A percentile compares a stretch with the other conserved stretches of the same genome.
Conservation (phyloP, 2,329 filamentous ascomycete species). For the Cercospora sesami region DNA sequence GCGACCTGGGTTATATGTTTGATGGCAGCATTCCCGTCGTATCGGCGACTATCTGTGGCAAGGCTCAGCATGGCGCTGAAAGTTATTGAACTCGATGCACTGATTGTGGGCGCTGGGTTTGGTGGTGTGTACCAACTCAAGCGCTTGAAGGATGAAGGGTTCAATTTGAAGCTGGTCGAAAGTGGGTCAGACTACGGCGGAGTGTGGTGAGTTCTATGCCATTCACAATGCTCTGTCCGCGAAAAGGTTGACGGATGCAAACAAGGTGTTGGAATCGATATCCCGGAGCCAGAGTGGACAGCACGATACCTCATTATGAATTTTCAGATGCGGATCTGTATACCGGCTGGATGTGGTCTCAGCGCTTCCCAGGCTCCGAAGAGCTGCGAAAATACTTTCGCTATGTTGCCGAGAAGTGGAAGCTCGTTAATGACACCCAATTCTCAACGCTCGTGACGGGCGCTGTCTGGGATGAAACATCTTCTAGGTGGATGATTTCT, state of each 20-base stretch:
- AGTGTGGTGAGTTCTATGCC: slow-evolving; percentile 8
- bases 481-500: slow-evolving; percentile 29
- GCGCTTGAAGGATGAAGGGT: slow-evolving; percentile 3
- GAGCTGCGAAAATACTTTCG: slow-evolving; percentile 60
- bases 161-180: slow-evolving; percentile 13
- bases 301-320: slow-evolving; percentile 45
- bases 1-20: neutral
- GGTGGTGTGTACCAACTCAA: slow-evolving; percentile 12
- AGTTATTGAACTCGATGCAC: slow-evolving; percentile 10
- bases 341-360: slow-evolving; percentile 55
- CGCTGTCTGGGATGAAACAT: slow-evolving; percentile 52
- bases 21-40: neutral
- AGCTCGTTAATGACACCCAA: slow-evolving; percentile 57
- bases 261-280: slow-evolving; percentile 23
- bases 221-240: neutral
- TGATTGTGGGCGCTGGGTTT: slow-evolving; percentile 13
- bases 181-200: slow-evolving; percentile 1
- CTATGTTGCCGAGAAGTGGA: slow-evolving; percentile 57
- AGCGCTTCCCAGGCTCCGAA: slow-evolving; percentile 13
- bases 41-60: neutral
- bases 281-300: slow-evolving; percentile 17
- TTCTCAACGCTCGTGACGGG: slow-evolving; percentile 58
- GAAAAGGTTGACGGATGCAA: neutral
- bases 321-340: slow-evolving; percentile 48
- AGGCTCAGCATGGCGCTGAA: neutral